phyloP scores from a whole-genome alignment of 1,139 yeast genomes.

The Nakaseomyces uthaithaninus region DNA sequence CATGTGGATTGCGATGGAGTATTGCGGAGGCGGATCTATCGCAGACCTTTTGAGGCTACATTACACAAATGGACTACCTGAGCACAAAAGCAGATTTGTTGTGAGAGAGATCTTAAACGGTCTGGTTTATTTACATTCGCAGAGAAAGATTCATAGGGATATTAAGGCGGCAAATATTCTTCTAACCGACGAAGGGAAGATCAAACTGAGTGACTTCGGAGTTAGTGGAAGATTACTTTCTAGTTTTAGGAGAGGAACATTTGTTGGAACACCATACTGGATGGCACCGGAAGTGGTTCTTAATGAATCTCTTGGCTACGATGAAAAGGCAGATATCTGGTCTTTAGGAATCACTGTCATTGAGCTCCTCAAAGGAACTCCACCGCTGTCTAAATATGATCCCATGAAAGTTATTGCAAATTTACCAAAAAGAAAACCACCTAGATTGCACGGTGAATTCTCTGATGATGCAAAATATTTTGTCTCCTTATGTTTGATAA shows the following conservation, averaged over 20 bases:
- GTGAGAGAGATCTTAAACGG: constrained; percentile 56
- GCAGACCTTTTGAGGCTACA: constrained; percentile 53
- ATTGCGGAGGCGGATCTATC: constrained; percentile 88
- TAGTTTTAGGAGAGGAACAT: constrained; percentile 54
- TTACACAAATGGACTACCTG: constrained; percentile 43
- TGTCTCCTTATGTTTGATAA: constrained; percentile 49
- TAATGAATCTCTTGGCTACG: constrained; percentile 44
- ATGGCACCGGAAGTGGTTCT: constrained; percentile 83
- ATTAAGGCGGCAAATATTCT: constrained; percentile 77
- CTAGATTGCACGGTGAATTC: constrained; percentile 41
- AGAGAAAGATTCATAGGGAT: constrained; percentile 73
- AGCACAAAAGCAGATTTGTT: constrained; percentile 50
- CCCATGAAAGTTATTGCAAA: constrained; percentile 70
- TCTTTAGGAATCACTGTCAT: constrained; percentile 77
- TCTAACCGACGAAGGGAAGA: constrained; percentile 51
- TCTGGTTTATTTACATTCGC: constrained; percentile 60
- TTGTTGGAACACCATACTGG: constrained; percentile 90
- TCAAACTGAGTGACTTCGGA: constrained; percentile 80
- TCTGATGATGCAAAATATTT: constrained; percentile 52
- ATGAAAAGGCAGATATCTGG: constrained; percentile 83
- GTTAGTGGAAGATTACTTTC: constrained; percentile 73
- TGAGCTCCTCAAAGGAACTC: constrained; percentile 64
- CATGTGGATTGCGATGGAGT: constrained; percentile 89
- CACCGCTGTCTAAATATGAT: constrained; percentile 61
- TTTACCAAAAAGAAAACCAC: constrained; percentile 65